A percentile compares a stretch with the other conserved stretches of the same genome.
These are phyloP conservation scores for Tricholoma hemisulphureum DNA, from an alignment of 768 basidiomycete species.

Conservation along the genomic window DNA sequence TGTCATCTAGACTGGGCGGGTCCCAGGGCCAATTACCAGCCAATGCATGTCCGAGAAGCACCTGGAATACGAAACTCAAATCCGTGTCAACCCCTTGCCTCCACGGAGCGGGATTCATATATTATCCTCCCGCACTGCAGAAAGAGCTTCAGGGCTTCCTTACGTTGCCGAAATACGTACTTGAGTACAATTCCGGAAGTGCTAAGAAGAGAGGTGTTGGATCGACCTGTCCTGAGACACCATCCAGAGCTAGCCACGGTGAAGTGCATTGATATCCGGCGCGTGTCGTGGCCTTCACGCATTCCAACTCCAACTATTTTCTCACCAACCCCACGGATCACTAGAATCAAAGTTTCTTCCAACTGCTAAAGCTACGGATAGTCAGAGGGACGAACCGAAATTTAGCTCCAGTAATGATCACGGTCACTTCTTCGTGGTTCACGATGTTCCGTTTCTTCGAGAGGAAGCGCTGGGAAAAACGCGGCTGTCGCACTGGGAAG, in stretches of 20 bases:
- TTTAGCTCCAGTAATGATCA: neutral
- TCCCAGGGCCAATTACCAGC: neutral
- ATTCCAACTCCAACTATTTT: neutral
- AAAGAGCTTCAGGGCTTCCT: neutral
- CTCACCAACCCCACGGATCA: neutral
- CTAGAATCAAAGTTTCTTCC: neutral
- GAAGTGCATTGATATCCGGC: neutral
- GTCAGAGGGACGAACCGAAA: neutral
- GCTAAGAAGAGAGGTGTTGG: neutral
- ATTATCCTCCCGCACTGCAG: no score
- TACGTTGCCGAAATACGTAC: neutral
- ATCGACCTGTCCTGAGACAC: neutral
- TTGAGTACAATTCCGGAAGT: neutral
- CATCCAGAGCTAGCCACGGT: neutral
- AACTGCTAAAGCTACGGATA: neutral
- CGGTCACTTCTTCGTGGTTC: neutral
- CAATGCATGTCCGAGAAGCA: neutral
- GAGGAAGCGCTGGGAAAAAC: neutral
- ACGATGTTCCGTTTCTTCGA: neutral
- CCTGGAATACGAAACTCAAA: neutral
- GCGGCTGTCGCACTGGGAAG: neutral
- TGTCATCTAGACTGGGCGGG: neutral
- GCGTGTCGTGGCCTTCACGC: neutral
- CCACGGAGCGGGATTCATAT: neutral
- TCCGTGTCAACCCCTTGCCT: neutral